Evolutionary conservation across 495 filamentous ascomycete genomes (phyloP).

Genomic region (Echria macrotheca): DNA sequence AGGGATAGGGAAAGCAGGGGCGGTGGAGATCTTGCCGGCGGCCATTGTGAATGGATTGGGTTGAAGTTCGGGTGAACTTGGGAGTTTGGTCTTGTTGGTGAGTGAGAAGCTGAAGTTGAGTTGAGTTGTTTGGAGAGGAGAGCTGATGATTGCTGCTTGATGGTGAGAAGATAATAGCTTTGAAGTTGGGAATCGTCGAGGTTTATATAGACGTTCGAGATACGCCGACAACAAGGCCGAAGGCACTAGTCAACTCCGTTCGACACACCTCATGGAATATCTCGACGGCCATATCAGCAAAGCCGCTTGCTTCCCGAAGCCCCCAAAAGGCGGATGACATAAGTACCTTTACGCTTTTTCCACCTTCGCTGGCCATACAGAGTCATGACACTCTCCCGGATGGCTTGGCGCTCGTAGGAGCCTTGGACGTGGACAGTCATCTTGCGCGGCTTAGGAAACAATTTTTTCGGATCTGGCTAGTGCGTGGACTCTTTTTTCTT

Average conservation of each 20-base stretch:
- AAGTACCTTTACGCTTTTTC: not conserved
- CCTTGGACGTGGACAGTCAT: too few species aligned
- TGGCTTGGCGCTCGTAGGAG: too few species aligned
- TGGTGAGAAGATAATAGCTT: slow-evolving; percentile 22
- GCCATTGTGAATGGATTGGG: slow-evolving; percentile 36
- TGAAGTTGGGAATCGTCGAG: slow-evolving; percentile 12
- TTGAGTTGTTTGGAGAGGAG: slow-evolving; percentile 10
- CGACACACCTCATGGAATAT: not conserved
- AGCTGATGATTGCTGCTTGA: slow-evolving; percentile 31
- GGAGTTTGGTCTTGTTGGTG: slow-evolving; percentile 7
- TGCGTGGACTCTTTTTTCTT: too few species aligned
- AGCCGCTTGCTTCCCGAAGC: not conserved
- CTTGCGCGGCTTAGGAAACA: too few species aligned
- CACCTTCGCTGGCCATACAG: not conserved
- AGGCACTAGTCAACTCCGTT: too few species aligned
- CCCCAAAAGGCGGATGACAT: slow-evolving; percentile 4
- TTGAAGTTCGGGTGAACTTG: slow-evolving; percentile 6
- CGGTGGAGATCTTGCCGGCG: slow-evolving; percentile 29
- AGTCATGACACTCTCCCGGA: too few species aligned
- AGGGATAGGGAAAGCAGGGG: slow-evolving; percentile 50
- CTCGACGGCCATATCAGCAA: not conserved
- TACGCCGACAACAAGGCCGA: too few species aligned
- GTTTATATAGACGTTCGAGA: slow-evolving; percentile 30
- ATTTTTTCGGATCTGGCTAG: too few species aligned
- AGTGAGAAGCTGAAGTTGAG: slow-evolving; percentile 4